A percentile compares a stretch with the other conserved stretches of the same genome.
These are phyloP conservation scores for Fusarium sulawesiense DNA, from an alignment of 2,329 filamentous ascomycete species.

Conservation along the genomic window DNA sequence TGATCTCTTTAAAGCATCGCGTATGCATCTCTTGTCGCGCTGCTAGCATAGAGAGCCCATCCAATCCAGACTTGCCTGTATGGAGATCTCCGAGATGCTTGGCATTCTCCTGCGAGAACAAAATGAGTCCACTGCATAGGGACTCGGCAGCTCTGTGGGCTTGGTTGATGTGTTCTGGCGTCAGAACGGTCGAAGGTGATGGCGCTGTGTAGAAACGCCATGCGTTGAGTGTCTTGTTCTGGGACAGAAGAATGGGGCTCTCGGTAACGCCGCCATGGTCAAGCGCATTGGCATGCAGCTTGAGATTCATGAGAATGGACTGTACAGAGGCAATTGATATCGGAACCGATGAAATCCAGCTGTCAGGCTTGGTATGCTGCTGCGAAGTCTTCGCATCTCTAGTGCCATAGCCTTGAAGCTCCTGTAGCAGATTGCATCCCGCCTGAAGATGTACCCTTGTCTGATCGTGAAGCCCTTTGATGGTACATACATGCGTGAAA, in stretches of 20 bases:
- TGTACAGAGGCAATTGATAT: conserved; percentile 6
- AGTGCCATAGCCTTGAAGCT: neutral
- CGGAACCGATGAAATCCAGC: neutral
- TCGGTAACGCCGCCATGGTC: neutral
- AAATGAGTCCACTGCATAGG: neutral
- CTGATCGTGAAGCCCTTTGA: conserved; percentile 15
- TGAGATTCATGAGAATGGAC: neutral
- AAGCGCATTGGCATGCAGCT: neutral
- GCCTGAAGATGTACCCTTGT: conserved; percentile 10
- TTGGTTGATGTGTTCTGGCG: neutral
- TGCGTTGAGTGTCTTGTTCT: neutral
- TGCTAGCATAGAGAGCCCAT: neutral
- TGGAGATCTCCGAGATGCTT: neutral
- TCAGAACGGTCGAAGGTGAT: neutral
- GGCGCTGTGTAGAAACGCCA: conserved; percentile 21
- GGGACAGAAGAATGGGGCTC: neutral
- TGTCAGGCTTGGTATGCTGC: too few relatives aligned
- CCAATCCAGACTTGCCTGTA: neutral
- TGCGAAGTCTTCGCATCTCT: too few relatives aligned
- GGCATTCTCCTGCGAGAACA: conserved; percentile 15
- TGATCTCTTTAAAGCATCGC: conserved; percentile 15
- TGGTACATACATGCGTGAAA: conserved; percentile 9
- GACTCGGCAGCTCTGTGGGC: conserved; percentile 15
- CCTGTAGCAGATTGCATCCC: conserved; percentile 9
- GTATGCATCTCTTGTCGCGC: neutral